Conservation (phyloP, 495 filamentous ascomycete species). For the Pseudomonodictys pantanalensis region DNA sequence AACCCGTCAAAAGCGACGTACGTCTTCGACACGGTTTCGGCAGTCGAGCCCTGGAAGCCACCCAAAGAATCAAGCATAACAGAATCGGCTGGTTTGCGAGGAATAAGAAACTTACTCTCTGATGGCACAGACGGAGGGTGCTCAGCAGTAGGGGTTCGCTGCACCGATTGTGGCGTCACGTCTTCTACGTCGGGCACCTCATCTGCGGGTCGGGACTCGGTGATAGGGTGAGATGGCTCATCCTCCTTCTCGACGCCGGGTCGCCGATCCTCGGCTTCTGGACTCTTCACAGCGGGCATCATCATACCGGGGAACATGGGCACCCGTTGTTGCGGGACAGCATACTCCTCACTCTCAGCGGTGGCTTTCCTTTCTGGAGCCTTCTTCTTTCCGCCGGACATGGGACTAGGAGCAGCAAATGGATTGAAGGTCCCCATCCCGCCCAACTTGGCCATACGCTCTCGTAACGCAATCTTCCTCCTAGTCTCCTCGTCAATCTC, state of each 20-base stretch:
- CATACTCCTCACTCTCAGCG: constrained; percentile 50
- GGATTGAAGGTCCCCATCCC: no score
- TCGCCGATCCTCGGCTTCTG: constrained; percentile 42
- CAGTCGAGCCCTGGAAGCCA: constrained; percentile 9
- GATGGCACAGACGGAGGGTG: constrained; percentile 47
- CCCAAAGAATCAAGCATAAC: constrained; percentile 15
- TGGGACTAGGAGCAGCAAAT: no score
- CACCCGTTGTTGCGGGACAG: constrained; percentile 61
- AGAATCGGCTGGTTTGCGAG: constrained; percentile 16
- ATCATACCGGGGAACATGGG: constrained; percentile 75
- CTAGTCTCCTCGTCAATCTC: constrained; percentile 89
- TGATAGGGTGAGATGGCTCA: constrained; percentile 22
- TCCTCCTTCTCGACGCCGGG: constrained; percentile 39
- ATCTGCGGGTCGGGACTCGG: constrained; percentile 42
- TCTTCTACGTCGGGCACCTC: constrained; percentile 66
- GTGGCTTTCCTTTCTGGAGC: constrained; percentile 44
- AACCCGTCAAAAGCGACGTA: constrained; percentile 25
- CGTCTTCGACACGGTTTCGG: constrained; percentile 23
- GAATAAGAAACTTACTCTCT: constrained; percentile 50
- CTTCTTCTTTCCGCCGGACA: constrained; percentile 70
- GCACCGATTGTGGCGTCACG: constrained; percentile 45
- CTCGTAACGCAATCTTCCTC: constrained; percentile 82
- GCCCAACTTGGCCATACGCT: constrained; percentile 97
- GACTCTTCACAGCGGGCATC: constrained; percentile 48
- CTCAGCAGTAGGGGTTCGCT: constrained; percentile 47